Evolutionary conservation across 169 alveolate genomes (phyloP), one percentile per base, ranked within the genome.

Genomic region (Cardiosporidium cionae): DNA sequence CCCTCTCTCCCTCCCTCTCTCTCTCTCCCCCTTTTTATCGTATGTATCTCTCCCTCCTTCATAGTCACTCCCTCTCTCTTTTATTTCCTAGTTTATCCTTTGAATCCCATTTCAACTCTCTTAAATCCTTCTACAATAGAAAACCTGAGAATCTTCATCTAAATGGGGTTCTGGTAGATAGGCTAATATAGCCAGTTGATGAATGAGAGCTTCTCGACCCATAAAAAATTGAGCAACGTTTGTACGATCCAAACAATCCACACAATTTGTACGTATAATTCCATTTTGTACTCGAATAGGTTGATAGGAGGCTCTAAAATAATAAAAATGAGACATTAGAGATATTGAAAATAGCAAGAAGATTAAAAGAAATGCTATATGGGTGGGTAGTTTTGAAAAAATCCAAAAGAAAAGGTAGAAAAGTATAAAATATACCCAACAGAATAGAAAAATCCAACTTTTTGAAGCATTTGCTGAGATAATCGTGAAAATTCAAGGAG

Each of bases 181-280:
- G 7, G 69, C 72, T 3, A 65, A 63, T 6, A 33, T 33, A 6
- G 72, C 44, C 3, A 65, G 54, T 9, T 65, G 72, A 7, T 65
- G 72, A 3, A 63, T 63, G 32, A 65, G 54, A 9, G 7, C 54
- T 3, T 9, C 78, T 7, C 63, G 67, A 1, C 79, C 74, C 2
- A 78, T 22, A 9, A 72, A 44, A 23, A 66, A 69, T 31, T 71
- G 79, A n/a, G 78, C 76, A 23, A 79, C 53, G 65, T 96, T 96
- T 0, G 99, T 95, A 68, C 99, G 89, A 76, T 97, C 99, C 28
- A 97, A 81, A 65, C 99, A 96, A 82, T 97, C 99, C 77, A 97
- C 91, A 78, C 99, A 97, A 85, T 95, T 97, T 44, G 97, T 92
- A 65, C 99, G 90, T 33, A 93, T 81, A 25, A 91, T 89, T 0